Base-by-base conservation (phyloP, 306 rosid genomes). In the Rosa rugosa region DNA sequence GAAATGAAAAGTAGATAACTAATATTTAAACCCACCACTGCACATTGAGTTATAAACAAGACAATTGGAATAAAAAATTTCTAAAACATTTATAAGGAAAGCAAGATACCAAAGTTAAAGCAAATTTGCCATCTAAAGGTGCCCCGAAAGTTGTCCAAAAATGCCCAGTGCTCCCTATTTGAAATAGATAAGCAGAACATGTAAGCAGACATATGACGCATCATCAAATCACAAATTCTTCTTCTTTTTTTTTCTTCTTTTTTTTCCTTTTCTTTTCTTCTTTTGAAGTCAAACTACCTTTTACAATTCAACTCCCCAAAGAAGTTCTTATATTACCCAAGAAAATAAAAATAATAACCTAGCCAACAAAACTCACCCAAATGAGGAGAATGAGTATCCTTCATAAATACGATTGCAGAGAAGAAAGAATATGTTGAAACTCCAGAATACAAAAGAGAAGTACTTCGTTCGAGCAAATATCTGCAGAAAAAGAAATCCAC, bases 121-220 rank as follows among this genome's bases (percentile, higher is more conserved):
- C 98, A 92, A 83, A 93, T 95, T 74, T 95, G 99, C 99, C 98
- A 95, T 83, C 97, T 88, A 80, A 95, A 95, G 80, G 96, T 85
- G 81, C 98, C 98, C 69, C 97, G 89, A 79, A 73, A 92, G 80
- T 86, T 82, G 84, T 95, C 96, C 94, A 95, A 82, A 79, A 80
- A 85, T 76, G 88, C 81, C 96, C 91, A 95, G 34, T 76, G 86
- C 82, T 88, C 86, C 83, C 98, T 92, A 78, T 27, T 40, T 77
- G 71, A 60, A 84, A 77, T 45, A 68, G 18, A 75, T 66, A 86
- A 76, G 73, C 62, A 77, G 69, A 67, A 50, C 20, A 66, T 53
- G 44, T 75, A 77, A 72, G 76, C 45, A 57, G 71, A 77, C 75
- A 80, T 68, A 49, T 40, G 51, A 82, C 74, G 51, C 62, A 50